Evolutionary conservation across 148 eudicot species (phyloP).

Genomic region (Beta vulgaris): DNA sequence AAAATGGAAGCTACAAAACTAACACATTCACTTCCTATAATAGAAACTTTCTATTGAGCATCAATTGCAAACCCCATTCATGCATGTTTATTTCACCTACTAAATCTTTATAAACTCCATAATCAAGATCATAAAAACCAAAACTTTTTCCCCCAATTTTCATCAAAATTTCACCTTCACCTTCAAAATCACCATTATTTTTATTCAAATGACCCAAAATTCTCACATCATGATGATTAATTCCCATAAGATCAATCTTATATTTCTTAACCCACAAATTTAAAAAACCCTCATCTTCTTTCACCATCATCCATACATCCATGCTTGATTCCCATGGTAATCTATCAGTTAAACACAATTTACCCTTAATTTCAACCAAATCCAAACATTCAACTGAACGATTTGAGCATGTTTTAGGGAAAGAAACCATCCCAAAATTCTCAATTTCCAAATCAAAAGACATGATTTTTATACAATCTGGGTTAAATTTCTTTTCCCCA

Average conservation of each 20-base stretch:
- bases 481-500: slow-evolving; percentile 32
- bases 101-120: slow-evolving; percentile 23
- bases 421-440: slow-evolving; percentile 30
- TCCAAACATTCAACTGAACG: slow-evolving; percentile 39
- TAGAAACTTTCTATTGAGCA: slow-evolving; percentile 28
- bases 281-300: slow-evolving; percentile 20
- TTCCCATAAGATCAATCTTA: slow-evolving; percentile 30
- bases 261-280: slow-evolving; percentile 33
- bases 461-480: slow-evolving; percentile 35
- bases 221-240: slow-evolving; percentile 38
- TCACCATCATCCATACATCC: slow-evolving; percentile 40
- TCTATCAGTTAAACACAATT: slow-evolving; percentile 37
- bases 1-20: slow-evolving; percentile 8
- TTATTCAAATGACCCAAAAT: slow-evolving; percentile 34
- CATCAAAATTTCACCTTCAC: slow-evolving; percentile 38
- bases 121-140: slow-evolving; percentile 28
- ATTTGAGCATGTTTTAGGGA: slow-evolving; percentile 34
- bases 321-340: slow-evolving; percentile 39
- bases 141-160: slow-evolving; percentile 29
- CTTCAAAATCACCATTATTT: slow-evolving; percentile 9
- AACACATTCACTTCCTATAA: background rate
- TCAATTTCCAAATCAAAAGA: slow-evolving; percentile 31
- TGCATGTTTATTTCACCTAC: slow-evolving; percentile 5
- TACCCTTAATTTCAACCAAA: slow-evolving; percentile 33
- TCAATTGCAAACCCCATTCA: slow-evolving; percentile 25